Evolutionary conservation across 1,139 yeast genomes (phyloP), one percentile per base, ranked within the genome.

Genomic region (Yamadazyma triangularis): DNA sequence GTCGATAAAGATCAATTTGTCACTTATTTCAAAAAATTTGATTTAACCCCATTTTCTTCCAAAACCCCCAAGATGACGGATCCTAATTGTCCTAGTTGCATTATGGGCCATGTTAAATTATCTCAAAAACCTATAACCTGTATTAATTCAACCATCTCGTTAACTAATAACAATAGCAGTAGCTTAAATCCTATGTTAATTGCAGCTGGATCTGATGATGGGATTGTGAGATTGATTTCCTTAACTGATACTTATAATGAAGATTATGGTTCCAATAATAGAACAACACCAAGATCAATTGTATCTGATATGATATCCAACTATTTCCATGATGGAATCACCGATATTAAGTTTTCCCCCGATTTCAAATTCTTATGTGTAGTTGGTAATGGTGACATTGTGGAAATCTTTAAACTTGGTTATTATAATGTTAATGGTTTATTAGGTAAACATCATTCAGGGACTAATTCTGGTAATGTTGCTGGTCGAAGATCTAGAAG

Each of bases 131-230:
- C 87, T 2, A 66, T 83, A 23, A 58, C 64, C 1, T 40, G 56
- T 13, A 49, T 59, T 8, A 38, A 51, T 2, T 51, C 61, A 2
- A 58, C 64, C 0, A 35, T 55, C 11, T 41, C 53, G 1, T 36
- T 48, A 20, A 31, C 32, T 10, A 25, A 35, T 8, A 8, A 31
- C 6, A 9, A 31, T 7, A 13, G 32, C 8, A 33, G 23, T 9
- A 29, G 24, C 74, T 57, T 64, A 27, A 51, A 45, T 22, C 83
- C 85, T 13, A 74, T 78, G 42, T 43, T 71, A 14, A 39, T 63
- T 6, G 77, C 82, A 0, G 51, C 81, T 24, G 77, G 83, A 0
- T 62, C 79, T 5, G 82, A 76, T 41, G 89, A 82, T 49, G 94
- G 91, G 1, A 71, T 73, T 40, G 59, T 80, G 11, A 58, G 83